Evolutionary conservation across 345 rosid species (phyloP), one percentile per base, ranked within the genome.

Genomic region (Hirschfeldia incana): DNA sequence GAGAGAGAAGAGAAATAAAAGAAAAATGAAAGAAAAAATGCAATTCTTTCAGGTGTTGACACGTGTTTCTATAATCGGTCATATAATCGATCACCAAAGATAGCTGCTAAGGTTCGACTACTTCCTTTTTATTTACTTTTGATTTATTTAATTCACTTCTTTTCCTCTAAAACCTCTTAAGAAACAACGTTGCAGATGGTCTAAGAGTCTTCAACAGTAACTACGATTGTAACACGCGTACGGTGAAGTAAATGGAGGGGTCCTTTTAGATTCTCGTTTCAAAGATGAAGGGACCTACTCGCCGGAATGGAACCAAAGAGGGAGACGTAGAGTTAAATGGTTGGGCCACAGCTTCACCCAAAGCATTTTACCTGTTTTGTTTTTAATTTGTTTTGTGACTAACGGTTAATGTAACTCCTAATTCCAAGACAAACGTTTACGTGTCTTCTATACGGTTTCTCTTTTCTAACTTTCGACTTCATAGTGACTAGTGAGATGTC

Each of bases 341-440:
- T 78, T 78, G 77, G 81, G 73, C 81, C 81, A 72, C 76, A 12
- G 34, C 66, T 78, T 71, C 70, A 65, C 67, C 72, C 59, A 30
- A 55, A 57, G 30, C 73, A 57, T 21, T 70, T 36, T n/a, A 12
- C 17, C 37, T 5, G 4, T 29, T 33, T 11, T 21, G 13, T 12
- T 44, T 12, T 44, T 12, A 12, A 44, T 8, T 10, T 12, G n/a
- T 64, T 70, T 65, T 29, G 1, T 53, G 59, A 9, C 66, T 53
- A 70, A 53, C 71, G 59, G 66, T 64, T 64, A 51, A 68, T 67
- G 37, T 49, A 63, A 57, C 55, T 57, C 70, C 55, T 65, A 58
- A 42, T 72, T 8, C 34, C 68, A 78, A 72, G 73, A 42, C 73
- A 65, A 44, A 49, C 16, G n/a, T n/a, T n/a, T n/a, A n/a, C n/a